These are phyloP conservation scores for Mortierella claussenii DNA, from an alignment of 192 early-diverging fungal genomes.

Conservation along the genomic window DNA sequence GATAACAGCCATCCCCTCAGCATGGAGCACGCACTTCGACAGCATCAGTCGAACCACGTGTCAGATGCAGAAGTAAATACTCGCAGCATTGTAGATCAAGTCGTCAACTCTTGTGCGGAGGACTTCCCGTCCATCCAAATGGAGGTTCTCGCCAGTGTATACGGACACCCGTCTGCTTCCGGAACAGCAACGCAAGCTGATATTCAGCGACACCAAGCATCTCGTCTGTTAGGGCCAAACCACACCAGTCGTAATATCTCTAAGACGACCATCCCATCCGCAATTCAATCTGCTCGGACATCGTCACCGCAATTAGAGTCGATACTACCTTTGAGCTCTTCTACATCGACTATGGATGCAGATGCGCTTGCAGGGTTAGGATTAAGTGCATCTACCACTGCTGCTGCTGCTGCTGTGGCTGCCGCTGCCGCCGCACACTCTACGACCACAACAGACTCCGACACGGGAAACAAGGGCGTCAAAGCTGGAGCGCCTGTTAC, in stretches of 20 bases:
- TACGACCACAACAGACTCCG: background rate
- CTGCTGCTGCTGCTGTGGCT: background rate
- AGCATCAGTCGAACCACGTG: background rate
- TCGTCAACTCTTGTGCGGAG: background rate
- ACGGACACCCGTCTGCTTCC: background rate
- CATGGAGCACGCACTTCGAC: conserved; percentile 6
- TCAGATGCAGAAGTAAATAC: background rate
- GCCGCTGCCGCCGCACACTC: background rate
- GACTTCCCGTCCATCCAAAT: background rate
- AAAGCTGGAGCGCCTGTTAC: background rate
- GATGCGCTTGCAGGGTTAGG: background rate
- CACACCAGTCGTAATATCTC: background rate
- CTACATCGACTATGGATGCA: background rate
- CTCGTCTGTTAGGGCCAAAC: too few species aligned
- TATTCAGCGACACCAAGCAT: background rate
- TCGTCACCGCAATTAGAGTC: background rate
- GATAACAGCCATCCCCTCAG: background rate
- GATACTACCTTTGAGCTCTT: background rate
- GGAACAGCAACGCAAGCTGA: background rate
- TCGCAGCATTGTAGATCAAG: background rate
- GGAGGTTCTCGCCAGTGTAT: background rate
- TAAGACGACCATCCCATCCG: background rate
- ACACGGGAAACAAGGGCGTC: background rate
- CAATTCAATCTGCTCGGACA: background rate
- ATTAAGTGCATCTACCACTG: background rate